These are phyloP conservation scores for Spathaspora passalidarum DNA, from an alignment of 805 yeast genomes.

Conservation along the genomic window DNA sequence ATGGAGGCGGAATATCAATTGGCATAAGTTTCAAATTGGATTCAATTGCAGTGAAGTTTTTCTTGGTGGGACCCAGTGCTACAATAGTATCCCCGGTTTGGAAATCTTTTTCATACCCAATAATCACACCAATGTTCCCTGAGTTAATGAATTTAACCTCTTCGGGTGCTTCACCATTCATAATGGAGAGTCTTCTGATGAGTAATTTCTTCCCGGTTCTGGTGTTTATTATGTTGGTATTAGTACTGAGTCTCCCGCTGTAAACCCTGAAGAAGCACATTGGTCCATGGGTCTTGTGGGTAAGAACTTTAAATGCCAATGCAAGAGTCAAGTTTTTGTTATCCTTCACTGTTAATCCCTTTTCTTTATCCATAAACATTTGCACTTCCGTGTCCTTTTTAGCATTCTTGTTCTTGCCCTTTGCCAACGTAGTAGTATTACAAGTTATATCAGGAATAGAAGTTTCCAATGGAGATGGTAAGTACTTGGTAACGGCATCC, in stretches of 20 bases:
- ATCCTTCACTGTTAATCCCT: constrained; percentile 52
- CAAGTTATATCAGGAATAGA: constrained; percentile 51
- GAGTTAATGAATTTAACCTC: constrained; percentile 60
- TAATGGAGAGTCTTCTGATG: constrained; percentile 65
- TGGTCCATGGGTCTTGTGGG: constrained; percentile 78
- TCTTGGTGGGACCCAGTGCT: constrained; percentile 49
- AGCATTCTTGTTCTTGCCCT: constrained; percentile 12
- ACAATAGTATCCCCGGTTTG: constrained; percentile 90
- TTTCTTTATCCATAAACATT: constrained; percentile 33
- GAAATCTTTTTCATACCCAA: constrained; percentile 64
- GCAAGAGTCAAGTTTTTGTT: constrained; percentile 68
- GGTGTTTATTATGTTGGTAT: constrained; percentile 63
- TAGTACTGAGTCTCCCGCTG: constrained; percentile 68
- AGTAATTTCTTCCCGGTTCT: constrained; percentile 65
- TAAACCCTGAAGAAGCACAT: constrained; percentile 88
- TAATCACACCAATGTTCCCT: constrained; percentile 92
- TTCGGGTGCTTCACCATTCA: constrained; percentile 86
- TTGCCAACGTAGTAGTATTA: constrained; percentile 10
- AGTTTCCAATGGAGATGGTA: constrained; percentile 80
- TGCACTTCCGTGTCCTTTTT: constrained; percentile 11
- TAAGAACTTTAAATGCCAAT: constrained; percentile 86
- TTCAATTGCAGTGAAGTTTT: constrained; percentile 43
- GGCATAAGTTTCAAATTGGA: constrained; percentile 59
- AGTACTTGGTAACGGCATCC: constrained; percentile 73
- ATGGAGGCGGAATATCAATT: constrained; percentile 86